These are phyloP conservation scores for Gossypium raimondii DNA, from an alignment of 345 rosid genomes.

Conservation along the genomic window DNA sequence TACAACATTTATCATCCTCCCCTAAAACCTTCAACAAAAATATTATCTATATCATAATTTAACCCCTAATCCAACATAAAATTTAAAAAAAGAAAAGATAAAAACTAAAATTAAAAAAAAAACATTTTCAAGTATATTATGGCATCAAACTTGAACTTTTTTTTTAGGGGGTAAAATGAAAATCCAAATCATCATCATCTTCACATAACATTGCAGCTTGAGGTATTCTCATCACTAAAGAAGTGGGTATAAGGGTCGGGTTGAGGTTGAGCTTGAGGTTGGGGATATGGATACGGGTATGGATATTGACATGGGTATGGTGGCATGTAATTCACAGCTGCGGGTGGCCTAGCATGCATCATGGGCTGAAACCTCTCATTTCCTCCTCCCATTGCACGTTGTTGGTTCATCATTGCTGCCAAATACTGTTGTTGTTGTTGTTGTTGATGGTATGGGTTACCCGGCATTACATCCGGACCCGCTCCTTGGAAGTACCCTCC, in stretches of 20 bases:
- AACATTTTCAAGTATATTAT: conserved; percentile 52
- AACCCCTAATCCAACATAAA: conserved; percentile 36
- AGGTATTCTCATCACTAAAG: conserved; percentile 89
- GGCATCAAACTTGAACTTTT: conserved; percentile 29
- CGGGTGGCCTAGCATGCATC: conserved; percentile 86
- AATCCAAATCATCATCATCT: neutral
- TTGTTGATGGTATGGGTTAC: conserved; percentile 63
- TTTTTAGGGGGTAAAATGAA: neutral
- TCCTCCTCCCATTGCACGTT: conserved; percentile 80
- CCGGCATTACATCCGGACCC: conserved; percentile 58
- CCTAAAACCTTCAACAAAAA: conserved; percentile 14
- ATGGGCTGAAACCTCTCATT: conserved; percentile 86
- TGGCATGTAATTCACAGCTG: conserved; percentile 81
- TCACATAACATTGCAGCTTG: conserved; percentile 92
- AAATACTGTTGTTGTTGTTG: conserved; percentile 27
- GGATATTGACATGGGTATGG: conserved; percentile 52
- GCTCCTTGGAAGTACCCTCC: conserved; percentile 65
- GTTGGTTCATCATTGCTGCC: conserved; percentile 85
- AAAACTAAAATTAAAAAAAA: conserved; percentile 23
- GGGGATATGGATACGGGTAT: conserved; percentile 20
- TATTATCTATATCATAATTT: conserved; percentile 46
- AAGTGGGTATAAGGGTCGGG: conserved; percentile 42
- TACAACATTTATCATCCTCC: conserved; percentile 15
- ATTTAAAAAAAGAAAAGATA: neutral
- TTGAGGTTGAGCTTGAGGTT: conserved; percentile 31